Base-by-base conservation (phyloP, 208 protist species). In the Trypanosomatidae sp. region DNA sequence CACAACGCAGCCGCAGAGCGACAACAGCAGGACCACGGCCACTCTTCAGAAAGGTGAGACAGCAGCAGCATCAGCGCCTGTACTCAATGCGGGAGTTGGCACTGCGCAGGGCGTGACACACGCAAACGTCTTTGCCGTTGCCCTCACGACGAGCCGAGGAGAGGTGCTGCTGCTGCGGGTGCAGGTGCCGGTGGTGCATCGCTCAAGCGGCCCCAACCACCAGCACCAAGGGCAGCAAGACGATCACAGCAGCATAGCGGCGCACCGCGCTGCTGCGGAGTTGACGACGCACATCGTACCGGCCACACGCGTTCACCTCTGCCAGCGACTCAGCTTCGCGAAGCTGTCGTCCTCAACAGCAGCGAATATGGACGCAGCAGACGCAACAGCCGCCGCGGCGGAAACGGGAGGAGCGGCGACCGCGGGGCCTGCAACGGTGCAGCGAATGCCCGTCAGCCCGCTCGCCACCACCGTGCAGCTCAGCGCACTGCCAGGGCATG, bases 101-200 rank as follows among this genome's bases (percentile, higher is more conserved):
- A n/a, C n/a, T n/a, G n/a, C n/a, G n/a, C n/a, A n/a, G n/a, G n/a
- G n/a, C n/a, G n/a, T n/a, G n/a, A n/a, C n/a, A n/a, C n/a, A n/a
- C n/a, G n/a, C n/a, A n/a, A n/a, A n/a, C n/a, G n/a, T n/a, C n/a
- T 80, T 69, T 66, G 69, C 60, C 1, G 75, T 80, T 1, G 75
- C 75, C 5, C n/a, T 80, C 33, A 66, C 70, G 8, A 80, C 75
- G 19, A 74, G 65, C 28, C 28, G 47, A 0, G 75, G 75, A 0
- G 75, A 74, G 49, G 69, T 72, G 30, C 49, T 80, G 36, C 62
- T 80, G 36, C 65, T 80, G 39, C 69, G 75, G 1, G n/a, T 80
- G 0, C 41, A 75, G 9, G 65, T 75, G 36, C 74, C 74, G 22
- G 44, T 46, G 0, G 3, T 36, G 12, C 62, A 55, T n/a, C 50